Base-by-base conservation (phyloP, 768 basidiomycete species). In the Mrakia frigida region DNA sequence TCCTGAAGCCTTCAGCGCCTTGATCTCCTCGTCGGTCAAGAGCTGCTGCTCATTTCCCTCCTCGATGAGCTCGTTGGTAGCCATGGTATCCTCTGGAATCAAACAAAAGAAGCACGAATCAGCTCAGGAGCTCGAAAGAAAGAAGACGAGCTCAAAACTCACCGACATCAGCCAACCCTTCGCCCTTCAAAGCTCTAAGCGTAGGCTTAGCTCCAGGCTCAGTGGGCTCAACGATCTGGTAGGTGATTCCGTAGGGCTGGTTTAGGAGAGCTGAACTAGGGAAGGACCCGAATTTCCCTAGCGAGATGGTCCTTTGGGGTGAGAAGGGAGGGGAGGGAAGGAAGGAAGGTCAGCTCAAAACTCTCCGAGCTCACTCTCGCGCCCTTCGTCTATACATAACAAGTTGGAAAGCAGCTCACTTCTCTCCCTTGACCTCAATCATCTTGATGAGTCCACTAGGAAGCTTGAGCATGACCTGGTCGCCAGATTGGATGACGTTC, bases 51-150 rank as follows among this genome's bases (percentile, higher is more conserved):
- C 87, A 3, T 90, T 91, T 33, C 79, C 77, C 78, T 96, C 94
- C 80, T 92, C 91, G 33, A 99, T 99, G 5, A 94, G 87, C 81
- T 99, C 94, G 80, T 99, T 99, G 5, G 94, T 99, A 1, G 95
- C 96, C 71, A 92, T 91, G 18, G 95, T 98, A 81, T 98, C 96
- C 89, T 95, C 96, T 96, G 80, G 25, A 25, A 69, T 6, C 1
- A 46, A 41, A 21, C 13, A 9, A 75, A 31, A 35, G 6, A 67
- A 13, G 18, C 4, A 16, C 11, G 39, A 18, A 35, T 25, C 21
- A 52, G 59, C 4, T 31, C 28, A 46, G 59, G 37, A 25, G 2
- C 9, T 6, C 25, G 43, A 50, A 33, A 21, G 35, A 25, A 21
- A 11, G 7, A 37, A 61, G 60, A 16, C n/a, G 63, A 70, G 68